Percentiles rank a stretch among this genome's conserved stretches.
These are phyloP conservation scores for Elsinoe arachidis DNA, from an alignment of 2,329 filamentous ascomycete genomes.

Conservation along the genomic window DNA sequence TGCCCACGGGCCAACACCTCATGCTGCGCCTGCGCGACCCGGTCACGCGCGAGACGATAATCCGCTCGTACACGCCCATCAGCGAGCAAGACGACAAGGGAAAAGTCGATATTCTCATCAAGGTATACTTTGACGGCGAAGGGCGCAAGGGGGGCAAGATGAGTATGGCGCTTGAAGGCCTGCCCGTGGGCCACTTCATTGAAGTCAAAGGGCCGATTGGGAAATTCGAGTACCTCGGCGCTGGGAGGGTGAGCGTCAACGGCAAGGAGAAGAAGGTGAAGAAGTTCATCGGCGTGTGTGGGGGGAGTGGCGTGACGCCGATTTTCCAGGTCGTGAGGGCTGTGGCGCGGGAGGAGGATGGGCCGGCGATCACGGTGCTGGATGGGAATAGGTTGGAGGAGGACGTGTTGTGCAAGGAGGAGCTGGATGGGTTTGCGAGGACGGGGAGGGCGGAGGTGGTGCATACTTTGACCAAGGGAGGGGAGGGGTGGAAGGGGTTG, in stretches of 20 bases:
- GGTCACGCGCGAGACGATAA: conserved; percentile 60
- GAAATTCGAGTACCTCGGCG: conserved; percentile 69
- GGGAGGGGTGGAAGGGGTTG: conserved; percentile 57
- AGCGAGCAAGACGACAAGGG: conserved; percentile 56
- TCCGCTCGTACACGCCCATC: conserved; percentile 80
- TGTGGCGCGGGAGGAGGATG: conserved; percentile 59
- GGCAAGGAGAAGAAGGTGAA: conserved; percentile 49
- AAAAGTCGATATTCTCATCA: conserved; percentile 66
- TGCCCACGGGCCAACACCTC: conserved; percentile 78
- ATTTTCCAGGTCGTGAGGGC: conserved; percentile 76
- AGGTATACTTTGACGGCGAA: conserved; percentile 62
- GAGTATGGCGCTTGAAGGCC: conserved; percentile 66
- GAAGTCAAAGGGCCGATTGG: conserved; percentile 86
- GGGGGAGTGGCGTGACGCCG: conserved; percentile 84
- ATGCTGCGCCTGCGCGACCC: conserved; percentile 74
- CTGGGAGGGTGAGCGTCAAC: conserved; percentile 55
- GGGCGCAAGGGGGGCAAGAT: conserved; percentile 62
- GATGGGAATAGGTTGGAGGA: conserved; percentile 68
- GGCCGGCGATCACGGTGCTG: conserved; percentile 62
- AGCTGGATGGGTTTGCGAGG: conserved; percentile 57
- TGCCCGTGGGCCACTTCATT: conserved; percentile 63
- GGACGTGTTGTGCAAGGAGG: conserved; percentile 71
- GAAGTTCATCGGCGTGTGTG: conserved; percentile 78
- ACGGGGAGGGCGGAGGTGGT: conserved; percentile 53
- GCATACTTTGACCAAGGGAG: conserved; percentile 59